Conservation (phyloP, 2,329 filamentous ascomycete species). For the Fusarium begoniae region DNA sequence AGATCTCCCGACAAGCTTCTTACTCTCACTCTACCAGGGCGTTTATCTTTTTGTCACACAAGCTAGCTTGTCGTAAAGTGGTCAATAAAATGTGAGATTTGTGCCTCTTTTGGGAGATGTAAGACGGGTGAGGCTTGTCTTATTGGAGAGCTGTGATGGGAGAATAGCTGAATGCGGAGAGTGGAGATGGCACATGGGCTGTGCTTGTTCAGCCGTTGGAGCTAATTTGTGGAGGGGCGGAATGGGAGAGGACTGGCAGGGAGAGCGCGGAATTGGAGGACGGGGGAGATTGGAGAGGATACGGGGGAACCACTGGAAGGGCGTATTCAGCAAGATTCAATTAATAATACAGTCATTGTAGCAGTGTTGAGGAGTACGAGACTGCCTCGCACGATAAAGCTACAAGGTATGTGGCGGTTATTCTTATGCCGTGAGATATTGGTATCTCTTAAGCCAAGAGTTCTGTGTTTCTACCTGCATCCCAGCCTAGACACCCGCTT, state of each 20-base stretch:
- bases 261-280: slow-evolving; percentile 11
- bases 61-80: not conserved
- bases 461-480: not conserved
- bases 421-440: not conserved
- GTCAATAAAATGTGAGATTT: not conserved
- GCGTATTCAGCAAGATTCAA: not conserved
- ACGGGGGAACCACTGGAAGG: not conserved
- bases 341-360: not conserved
- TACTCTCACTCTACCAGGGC: not conserved
- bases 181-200: slow-evolving; percentile 12
- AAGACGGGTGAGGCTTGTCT: not conserved
- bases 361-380: not conserved
- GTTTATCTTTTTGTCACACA: not conserved
- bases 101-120: not conserved
- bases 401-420: not conserved
- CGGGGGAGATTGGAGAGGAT: not conserved
- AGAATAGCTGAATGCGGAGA: slow-evolving; percentile 18
- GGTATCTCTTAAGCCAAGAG: not conserved
- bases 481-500: not conserved
- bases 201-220: slow-evolving; percentile 24
- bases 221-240: slow-evolving; percentile 21
- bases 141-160: not conserved
- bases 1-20: not conserved
- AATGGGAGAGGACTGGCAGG: not conserved
- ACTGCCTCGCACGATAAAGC: not conserved